phyloP scores from a whole-genome alignment of 1,284 basidiomycete genomes.

The Cutaneotrichosporon daszewskae region DNA sequence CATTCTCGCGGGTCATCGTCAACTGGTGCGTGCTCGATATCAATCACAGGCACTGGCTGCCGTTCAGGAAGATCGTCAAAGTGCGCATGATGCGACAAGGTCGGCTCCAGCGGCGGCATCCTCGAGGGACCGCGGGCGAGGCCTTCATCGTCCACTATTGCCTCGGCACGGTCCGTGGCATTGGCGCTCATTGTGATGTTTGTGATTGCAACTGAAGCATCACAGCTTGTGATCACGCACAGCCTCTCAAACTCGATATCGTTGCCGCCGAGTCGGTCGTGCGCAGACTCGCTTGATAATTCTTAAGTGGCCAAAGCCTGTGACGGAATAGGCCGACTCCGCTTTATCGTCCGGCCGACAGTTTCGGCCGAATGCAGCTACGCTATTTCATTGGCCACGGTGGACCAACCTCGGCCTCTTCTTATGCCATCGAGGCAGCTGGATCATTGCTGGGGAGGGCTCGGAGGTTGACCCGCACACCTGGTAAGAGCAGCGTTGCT shows the following conservation, averaged over 20 bases:
- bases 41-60: constrained; percentile 35
- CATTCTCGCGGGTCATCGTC: constrained; percentile 71
- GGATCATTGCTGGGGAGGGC: too few species aligned
- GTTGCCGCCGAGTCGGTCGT: background rate
- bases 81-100: constrained; percentile 17
- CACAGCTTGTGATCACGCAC: background rate
- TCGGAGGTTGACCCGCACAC: too few species aligned
- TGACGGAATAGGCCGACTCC: too few species aligned
- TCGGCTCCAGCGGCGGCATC: background rate
- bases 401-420: too few species aligned
- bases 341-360: too few species aligned
- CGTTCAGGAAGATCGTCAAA: constrained; percentile 16
- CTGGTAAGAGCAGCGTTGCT: too few species aligned
- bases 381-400: too few species aligned
- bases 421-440: too few species aligned
- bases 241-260: background rate
- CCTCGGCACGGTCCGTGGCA: background rate
- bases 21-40: constrained; percentile 65
- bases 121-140: background rate
- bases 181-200: background rate
- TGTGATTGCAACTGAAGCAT: too few species aligned
- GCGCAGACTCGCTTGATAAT: too few species aligned
- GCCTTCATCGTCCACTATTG: background rate
- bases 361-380: too few species aligned
- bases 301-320: too few species aligned